A percentile compares a stretch with the other conserved stretches of the same genome.
These are phyloP conservation scores for Globisporangium camurandrum DNA, from an alignment of 352 stramenopile species.

Conservation along the genomic window DNA sequence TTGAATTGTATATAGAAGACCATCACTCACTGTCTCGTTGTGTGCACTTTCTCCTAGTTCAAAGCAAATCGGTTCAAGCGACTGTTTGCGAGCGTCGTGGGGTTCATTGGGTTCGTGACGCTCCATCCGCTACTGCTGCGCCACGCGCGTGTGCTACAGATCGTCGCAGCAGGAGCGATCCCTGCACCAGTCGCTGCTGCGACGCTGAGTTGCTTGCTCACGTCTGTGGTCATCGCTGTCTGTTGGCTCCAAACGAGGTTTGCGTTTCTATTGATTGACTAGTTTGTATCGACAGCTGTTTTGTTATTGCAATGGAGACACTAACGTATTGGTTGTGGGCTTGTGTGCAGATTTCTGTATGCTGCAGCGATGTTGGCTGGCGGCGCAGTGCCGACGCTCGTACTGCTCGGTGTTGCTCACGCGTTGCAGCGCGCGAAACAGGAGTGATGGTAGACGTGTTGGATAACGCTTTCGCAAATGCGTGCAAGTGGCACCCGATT, in stretches of 20 bases:
- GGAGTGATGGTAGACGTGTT: no score
- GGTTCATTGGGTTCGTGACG: conserved; percentile 62
- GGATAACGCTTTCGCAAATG: no score
- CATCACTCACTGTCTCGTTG: neutral
- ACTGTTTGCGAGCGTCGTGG: conserved; percentile 49
- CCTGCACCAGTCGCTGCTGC: conserved; percentile 41
- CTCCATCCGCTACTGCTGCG: conserved; percentile 29
- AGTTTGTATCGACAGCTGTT: no score
- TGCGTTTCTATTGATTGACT: no score
- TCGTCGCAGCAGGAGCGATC: conserved; percentile 9
- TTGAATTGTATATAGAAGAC: no score
- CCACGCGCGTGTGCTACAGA: conserved; percentile 21
- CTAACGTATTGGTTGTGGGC: neutral
- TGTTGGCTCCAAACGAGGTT: conserved; percentile 52
- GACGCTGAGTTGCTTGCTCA: conserved; percentile 38
- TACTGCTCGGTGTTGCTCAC: conserved; percentile 22
- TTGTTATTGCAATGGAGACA: neutral
- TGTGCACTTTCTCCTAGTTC: conserved; percentile 18
- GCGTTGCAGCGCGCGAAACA: conserved; percentile 16
- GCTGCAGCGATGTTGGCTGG: conserved; percentile 21
- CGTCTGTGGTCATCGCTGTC: conserved; percentile 32
- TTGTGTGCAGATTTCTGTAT: conserved; percentile 38
- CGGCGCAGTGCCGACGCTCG: conserved; percentile 23
- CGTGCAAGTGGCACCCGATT: no score
- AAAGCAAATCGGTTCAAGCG: conserved; percentile 59